Base-by-base conservation (phyloP, 768 basidiomycete species). In the Dentipellis fragilis region DNA sequence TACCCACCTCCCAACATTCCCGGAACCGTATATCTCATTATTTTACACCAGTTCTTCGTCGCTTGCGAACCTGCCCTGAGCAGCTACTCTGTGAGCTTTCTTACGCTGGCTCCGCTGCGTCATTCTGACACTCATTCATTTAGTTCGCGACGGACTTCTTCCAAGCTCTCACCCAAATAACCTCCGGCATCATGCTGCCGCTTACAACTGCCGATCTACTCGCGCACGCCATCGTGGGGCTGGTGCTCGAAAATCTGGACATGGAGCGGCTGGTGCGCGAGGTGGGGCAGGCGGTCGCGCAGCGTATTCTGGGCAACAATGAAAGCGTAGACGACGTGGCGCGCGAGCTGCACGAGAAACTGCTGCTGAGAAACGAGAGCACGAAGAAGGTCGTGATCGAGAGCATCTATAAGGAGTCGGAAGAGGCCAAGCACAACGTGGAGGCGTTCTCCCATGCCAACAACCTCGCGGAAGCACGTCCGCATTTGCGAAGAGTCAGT, bases 241-340 rank as follows among this genome's bases (percentile, higher is more conserved):
- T 90, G 68, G 94, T 97, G 45, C 78, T 98, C 29, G 95, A 98
- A 73, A 96, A 97, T 65, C 83, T 97, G 57, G 95, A 98, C 69
- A 95, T 98, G 95, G 95, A 98, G 65, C 82, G 93, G 34, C 79
- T 98, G 39, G 92, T 98, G 55, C 83, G 84, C 38, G 95, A 98
- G 71, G 93, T 98, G 50, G 95, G 95, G 16, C 79, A 87, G 56
- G 93, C 93, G 9, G 93, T 98, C 8, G 93, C 93, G 7, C 83
- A 90, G 63, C 81, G 94, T 52, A 92, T 98, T 68, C 80, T 92
- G 10, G 89, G 90, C 19, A 90, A 92, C 61, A 88, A 95, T 68
- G 89, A 96, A 69, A 93, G 88, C 63, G 94, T 98, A 17, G 95
- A 98, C 67, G 94, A 97, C 57, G 93, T 98, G 17, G 95, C 95